Base-by-base conservation (phyloP, 1,284 basidiomycete genomes). In the Moniliophthora roreri region DNA sequence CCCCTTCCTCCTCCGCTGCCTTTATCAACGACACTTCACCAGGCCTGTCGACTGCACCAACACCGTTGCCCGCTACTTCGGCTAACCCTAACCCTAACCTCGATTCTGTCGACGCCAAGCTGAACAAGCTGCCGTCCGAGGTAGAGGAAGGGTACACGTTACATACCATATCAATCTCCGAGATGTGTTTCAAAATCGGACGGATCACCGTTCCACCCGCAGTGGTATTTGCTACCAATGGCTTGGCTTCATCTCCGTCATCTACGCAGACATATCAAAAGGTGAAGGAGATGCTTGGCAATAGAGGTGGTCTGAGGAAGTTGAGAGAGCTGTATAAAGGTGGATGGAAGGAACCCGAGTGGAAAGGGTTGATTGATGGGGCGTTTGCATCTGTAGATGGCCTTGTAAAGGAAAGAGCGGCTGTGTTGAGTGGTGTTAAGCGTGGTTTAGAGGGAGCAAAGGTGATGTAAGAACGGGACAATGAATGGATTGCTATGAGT, bases 191-290 rank as follows among this genome's bases (percentile, higher is more conserved):
- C 79, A 93, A 93, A 69, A 68, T 81, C 40, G 87, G 84, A 0
- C 77, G 90, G 1, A 81, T 91, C 56, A 92, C 89, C 10, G 77
- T 92, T 49, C 91, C 91, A 3, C 91, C 91, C 9, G 73, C 71
- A 2, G 57, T 89, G 52, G 76, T 79, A 8, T 64, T 86, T 26
- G 84, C 79, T 0, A 61, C 69, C 3, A 81, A 84, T 52, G 85
- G 85, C 0, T 79, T 84, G 61, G 71, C 72, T 26, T 66, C 58
- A 13, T 70, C 74, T 4, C 61, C 70, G 4, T 26, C 61, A 7
- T 53, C 49, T 20, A 16, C 63, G 48, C 57, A 80, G 3, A 71
- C 73, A 52, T 66, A 68, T 1, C 66, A 65, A 5, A 16, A n/a
- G 13, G 44, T 46, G 11, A 46, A 32, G 15, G 24, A 46, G 24